Base-by-base conservation (phyloP, 345 rosid species). In the Turritis glabra region DNA sequence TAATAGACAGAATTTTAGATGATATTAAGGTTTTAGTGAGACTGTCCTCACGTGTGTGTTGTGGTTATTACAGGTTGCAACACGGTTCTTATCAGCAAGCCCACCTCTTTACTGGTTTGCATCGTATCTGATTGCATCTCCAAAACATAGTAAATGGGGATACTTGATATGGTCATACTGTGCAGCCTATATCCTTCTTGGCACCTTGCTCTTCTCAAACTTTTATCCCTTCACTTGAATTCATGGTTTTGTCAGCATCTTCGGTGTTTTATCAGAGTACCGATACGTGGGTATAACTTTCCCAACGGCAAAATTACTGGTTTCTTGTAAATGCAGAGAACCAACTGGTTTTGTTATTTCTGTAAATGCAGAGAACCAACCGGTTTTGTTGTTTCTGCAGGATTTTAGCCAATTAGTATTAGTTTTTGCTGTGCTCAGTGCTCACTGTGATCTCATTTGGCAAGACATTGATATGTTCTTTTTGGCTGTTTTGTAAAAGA, bases 61-160 rank as follows among this genome's bases (percentile, higher is more conserved):
- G 64, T 77, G 51, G 43, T 77, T 4, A 26, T 71, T 40, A 63
- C 97, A 94, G 97, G 96, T 95, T 50, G 85, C 96, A 3, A 90
- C 96, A 19, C 87, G 98, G 4, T 95, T 95, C 82, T 81, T 95
- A 83, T 92, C 99, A 11, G 89, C 98, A 15, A 87, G 91, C 61
- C 93, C 94, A 67, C 86, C 90, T 3, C 87, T 90, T 11, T 95
- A 92, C 80, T 92, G 97, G 97, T 95, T 86, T 79, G 96, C 97
- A 55, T 85, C 96, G 1, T 68, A 80, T 72, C 19, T 80, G 65
- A 71, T 80, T 80, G 71, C 56, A 35, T 81, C 86, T 32, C 74
- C 83, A 25, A 70, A 80, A 25, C 53, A 43, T 19, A 59, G 76
- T 21, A 79, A 59, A 78, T 87, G 93, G 91, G 92, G 82, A 15